Evolutionary conservation across 257 asterid species (phyloP), one percentile per base, ranked within the genome.

Genomic region (Nicotiana sylvestris): DNA sequence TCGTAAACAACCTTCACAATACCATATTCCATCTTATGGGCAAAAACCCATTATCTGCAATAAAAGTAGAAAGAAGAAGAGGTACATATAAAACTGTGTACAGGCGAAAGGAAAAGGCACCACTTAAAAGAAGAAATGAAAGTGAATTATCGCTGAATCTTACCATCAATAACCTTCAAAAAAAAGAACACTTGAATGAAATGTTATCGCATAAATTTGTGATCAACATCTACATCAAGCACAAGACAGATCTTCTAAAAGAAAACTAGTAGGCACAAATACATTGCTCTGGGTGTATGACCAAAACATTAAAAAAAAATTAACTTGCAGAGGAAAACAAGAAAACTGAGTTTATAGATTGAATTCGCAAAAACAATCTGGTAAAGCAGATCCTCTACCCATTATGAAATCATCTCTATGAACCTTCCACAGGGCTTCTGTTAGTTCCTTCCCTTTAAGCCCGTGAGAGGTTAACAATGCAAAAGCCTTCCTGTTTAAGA

Each of bases 371-470:
- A 96, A 96, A 89, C 99, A 96, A 84, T 92, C 97, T 0, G 95
- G 97, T 82, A 96, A 86, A 76, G 99, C 99, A 83, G 97, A 91
- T 55, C 99, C 98, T 46, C 93, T 91, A 2, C 98, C 94, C 94
- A 86, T 92, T 18, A 92, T 95, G 85, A 88, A 96, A 90, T 94
- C 97, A 85, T 96, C 95, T 87, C 91, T 90, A 60, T 96, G 99
- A 86, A 87, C 89, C 82, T 89, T 91, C 98, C 97, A 96, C 25
- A 96, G 76, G 0, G 90, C 97, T 56, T 92, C 96, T 92, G 69
- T 85, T 64, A 96, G 82, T 51, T 81, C 82, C 60, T 85, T 83
- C 70, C 95, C 97, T 29, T 82, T 83, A 25, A 90, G 86, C 76
- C 97, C 97, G 86, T 89, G 89, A 4, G 93, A 84, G 70, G 87